These are phyloP conservation scores for Amaranthus hypochondriacus DNA, from an alignment of 148 eudicot species.

Conservation along the genomic window DNA sequence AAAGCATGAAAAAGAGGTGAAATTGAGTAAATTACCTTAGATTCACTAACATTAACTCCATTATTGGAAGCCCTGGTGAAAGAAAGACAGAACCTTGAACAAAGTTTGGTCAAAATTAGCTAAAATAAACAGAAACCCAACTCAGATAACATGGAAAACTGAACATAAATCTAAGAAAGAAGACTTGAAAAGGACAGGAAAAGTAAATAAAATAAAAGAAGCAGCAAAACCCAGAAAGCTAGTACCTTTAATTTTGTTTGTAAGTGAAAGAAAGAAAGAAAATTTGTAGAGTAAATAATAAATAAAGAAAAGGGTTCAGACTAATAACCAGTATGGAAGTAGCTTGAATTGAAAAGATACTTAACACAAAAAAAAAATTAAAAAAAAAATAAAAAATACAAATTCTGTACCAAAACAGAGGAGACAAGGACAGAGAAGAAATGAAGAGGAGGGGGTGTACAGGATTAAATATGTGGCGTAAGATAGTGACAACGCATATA, in stretches of 20 bases:
- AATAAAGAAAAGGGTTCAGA: background rate
- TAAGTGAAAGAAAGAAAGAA: background rate
- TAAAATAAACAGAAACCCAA: slow-evolving; percentile 8
- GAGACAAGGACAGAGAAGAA: slow-evolving; percentile 6
- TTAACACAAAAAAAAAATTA: too few species aligned
- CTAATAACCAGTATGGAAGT: slow-evolving; percentile 20
- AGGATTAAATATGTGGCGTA: slow-evolving; percentile 16
- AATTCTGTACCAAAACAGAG: slow-evolving; percentile 6
- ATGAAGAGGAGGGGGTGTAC: background rate
- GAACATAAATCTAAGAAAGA: slow-evolving; percentile 1
- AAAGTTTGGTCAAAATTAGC: background rate
- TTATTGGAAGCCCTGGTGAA: slow-evolving; percentile 36
- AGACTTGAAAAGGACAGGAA: slow-evolving; percentile 8
- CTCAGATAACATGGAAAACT: slow-evolving; percentile 7
- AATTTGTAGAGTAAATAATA: background rate
- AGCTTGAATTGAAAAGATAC: slow-evolving; percentile 7
- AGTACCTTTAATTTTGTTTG: background rate
- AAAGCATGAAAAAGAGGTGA: background rate
- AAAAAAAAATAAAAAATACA: too few species aligned
- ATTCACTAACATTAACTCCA: slow-evolving; percentile 39
- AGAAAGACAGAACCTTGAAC: background rate
- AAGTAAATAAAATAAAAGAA: background rate
- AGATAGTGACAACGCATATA: slow-evolving; percentile 26
- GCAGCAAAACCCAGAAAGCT: slow-evolving; percentile 6
- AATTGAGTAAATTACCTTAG: slow-evolving; percentile 26